These are phyloP conservation scores for Brassica hybrid DNA, from an alignment of 441 rosid genomes.

Conservation along the genomic window DNA sequence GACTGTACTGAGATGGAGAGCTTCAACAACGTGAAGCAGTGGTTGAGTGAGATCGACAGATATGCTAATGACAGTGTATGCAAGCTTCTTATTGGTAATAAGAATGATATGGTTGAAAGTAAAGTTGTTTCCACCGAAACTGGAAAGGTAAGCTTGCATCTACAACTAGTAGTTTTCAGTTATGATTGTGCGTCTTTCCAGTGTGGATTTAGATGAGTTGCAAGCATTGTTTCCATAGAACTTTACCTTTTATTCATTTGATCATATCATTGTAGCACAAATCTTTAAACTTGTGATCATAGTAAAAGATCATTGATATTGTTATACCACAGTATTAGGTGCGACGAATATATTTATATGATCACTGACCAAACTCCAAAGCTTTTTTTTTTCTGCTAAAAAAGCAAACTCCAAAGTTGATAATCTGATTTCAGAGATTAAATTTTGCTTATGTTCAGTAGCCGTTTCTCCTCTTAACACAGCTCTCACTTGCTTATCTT, in stretches of 20 bases:
- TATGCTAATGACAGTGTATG: slow-evolving; percentile 89
- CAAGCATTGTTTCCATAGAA: too few species aligned
- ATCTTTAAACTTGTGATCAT: too few species aligned
- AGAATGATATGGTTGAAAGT: slow-evolving; percentile 82
- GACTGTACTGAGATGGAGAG: slow-evolving; percentile 51
- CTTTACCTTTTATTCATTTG: background rate
- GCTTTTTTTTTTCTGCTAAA: too few species aligned
- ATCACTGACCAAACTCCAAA: slow-evolving; percentile 10
- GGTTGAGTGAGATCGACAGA: slow-evolving; percentile 89
- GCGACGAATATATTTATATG: background rate
- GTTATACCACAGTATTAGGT: background rate
- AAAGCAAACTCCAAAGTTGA: background rate
- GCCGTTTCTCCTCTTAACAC: background rate
- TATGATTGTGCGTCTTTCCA: background rate
- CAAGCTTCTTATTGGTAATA: slow-evolving; percentile 93
- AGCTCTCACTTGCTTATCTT: slow-evolving; percentile 4
- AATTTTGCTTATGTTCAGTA: background rate
- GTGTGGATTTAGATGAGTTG: slow-evolving; percentile 14
- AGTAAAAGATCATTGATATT: background rate
- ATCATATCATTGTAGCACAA: too few species aligned
- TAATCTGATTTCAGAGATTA: background rate
- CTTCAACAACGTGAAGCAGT: slow-evolving; percentile 94
- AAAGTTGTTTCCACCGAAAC: slow-evolving; percentile 90
- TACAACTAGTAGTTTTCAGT: too few species aligned
- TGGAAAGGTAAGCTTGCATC: slow-evolving; percentile 59